phyloP scores from a whole-genome alignment of 208 protist species.

The Acanthamoeba triangularis region DNA sequence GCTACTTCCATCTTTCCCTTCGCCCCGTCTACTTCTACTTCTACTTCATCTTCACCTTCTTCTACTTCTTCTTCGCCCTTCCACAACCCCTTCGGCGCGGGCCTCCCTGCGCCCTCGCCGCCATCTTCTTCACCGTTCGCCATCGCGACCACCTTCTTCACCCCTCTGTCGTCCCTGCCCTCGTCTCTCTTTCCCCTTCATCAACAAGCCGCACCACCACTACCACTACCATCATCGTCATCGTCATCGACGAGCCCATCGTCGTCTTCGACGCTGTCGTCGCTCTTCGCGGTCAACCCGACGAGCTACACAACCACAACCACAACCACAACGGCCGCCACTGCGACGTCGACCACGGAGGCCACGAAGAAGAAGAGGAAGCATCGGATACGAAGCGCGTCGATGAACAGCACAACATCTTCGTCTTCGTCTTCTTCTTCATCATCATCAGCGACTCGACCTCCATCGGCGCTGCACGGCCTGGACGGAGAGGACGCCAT shows the following conservation, averaged over 20 bases:
- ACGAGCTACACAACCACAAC: background rate
- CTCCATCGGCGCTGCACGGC: background rate
- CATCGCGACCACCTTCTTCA: background rate
- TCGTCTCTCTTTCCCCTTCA: background rate
- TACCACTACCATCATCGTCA: too few relatives aligned
- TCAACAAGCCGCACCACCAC: background rate
- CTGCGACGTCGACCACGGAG: too few relatives aligned
- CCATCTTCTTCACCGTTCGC: background rate
- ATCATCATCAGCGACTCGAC: background rate
- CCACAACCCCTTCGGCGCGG: conserved; percentile 8
- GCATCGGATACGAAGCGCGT: background rate
- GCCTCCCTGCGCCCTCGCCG: background rate
- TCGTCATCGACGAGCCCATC: too few relatives aligned
- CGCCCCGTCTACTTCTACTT: background rate
- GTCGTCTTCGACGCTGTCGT: background rate
- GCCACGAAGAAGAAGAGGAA: conserved; percentile 4
- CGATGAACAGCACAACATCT: background rate
- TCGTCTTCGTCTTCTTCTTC: background rate
- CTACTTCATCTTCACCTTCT: background rate
- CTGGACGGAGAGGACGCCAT: background rate
- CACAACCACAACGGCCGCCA: background rate
- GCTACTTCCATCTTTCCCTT: background rate
- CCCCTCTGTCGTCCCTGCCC: background rate
- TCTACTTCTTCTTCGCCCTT: conserved; percentile 1
- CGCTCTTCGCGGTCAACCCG: background rate